phyloP scores from a whole-genome alignment of 768 basidiomycete species.

The Mycena floridula region DNA sequence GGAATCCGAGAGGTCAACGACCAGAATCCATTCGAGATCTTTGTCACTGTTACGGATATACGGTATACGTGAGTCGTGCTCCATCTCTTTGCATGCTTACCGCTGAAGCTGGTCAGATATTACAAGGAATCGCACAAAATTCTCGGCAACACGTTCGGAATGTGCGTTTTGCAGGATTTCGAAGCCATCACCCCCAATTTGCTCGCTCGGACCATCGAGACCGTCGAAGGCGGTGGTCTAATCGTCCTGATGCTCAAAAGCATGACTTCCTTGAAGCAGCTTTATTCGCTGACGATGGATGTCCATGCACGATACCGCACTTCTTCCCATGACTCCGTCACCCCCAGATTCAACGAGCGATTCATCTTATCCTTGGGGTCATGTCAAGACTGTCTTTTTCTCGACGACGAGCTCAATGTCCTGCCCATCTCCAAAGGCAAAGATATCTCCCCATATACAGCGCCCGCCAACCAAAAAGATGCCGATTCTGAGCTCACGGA shows the following conservation, averaged over 20 bases:
- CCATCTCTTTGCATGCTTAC: neutral
- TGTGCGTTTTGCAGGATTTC: constrained; percentile 96
- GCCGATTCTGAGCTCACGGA: constrained; percentile 65
- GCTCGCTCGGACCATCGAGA: constrained; percentile 94
- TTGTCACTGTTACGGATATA: constrained; percentile 97
- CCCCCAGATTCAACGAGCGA: constrained; percentile 97
- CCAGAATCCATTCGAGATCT: constrained; percentile 96
- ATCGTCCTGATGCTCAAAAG: constrained; percentile 90
- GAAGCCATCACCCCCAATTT: constrained; percentile 98
- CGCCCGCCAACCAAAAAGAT: constrained; percentile 27
- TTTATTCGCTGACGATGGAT: constrained; percentile 94
- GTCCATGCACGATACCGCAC: constrained; percentile 94
- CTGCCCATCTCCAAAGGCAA: constrained; percentile 94
- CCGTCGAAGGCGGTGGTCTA: constrained; percentile 91
- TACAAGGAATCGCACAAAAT: constrained; percentile 98
- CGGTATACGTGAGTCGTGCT: constrained; percentile 75
- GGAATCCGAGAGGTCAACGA: constrained; percentile 93
- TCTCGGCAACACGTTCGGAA: constrained; percentile 95
- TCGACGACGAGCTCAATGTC: constrained; percentile 98
- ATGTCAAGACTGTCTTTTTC: constrained; percentile 85
- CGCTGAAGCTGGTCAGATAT: constrained; percentile 44
- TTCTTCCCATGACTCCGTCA: constrained; percentile 78
- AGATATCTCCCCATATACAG: constrained; percentile 64
- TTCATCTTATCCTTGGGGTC: constrained; percentile 96
- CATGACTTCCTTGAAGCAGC: constrained; percentile 86